These are phyloP conservation scores for Vigna mungo DNA, from an alignment of 306 rosid genomes.

Conservation along the genomic window DNA sequence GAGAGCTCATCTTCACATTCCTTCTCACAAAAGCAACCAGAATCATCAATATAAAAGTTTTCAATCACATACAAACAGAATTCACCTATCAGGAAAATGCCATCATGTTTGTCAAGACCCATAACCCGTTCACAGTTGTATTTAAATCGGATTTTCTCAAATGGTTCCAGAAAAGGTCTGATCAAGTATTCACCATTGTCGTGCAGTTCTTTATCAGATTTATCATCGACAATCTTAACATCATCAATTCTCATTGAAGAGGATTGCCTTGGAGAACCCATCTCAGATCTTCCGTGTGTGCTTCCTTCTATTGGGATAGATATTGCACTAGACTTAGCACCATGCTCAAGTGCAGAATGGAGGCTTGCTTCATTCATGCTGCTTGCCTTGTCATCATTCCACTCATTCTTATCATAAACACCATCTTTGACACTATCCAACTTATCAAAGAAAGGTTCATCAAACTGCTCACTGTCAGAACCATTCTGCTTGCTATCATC, in stretches of 20 bases:
- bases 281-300: slow-evolving; percentile 75
- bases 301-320: slow-evolving; percentile 84
- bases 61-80: slow-evolving; percentile 91
- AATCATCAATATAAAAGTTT: slow-evolving; percentile 83
- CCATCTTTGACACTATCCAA: slow-evolving; percentile 65
- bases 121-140: slow-evolving; percentile 97
- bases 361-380: slow-evolving; percentile 92
- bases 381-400: slow-evolving; percentile 93
- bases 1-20: slow-evolving; percentile 90
- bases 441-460: slow-evolving; percentile 63
- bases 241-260: slow-evolving; percentile 76
- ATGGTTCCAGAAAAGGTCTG: slow-evolving; percentile 93
- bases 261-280: slow-evolving; percentile 82
- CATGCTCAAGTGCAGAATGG: slow-evolving; percentile 94
- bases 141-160: slow-evolving; percentile 83
- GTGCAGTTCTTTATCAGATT: slow-evolving; percentile 75
- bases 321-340: slow-evolving; percentile 80
- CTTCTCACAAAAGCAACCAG: slow-evolving; percentile 94
- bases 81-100: slow-evolving; percentile 95
- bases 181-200: slow-evolving; percentile 95
- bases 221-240: slow-evolving; percentile 68
- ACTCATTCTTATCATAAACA: slow-evolving; percentile 66
- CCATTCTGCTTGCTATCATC: slow-evolving; percentile 64
- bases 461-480: slow-evolving; percentile 65
- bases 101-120: slow-evolving; percentile 99